Evolutionary conservation across 1,139 yeast genomes (phyloP), one percentile per base, ranked within the genome.

Genomic region (Magnusiomyces magnusii): DNA sequence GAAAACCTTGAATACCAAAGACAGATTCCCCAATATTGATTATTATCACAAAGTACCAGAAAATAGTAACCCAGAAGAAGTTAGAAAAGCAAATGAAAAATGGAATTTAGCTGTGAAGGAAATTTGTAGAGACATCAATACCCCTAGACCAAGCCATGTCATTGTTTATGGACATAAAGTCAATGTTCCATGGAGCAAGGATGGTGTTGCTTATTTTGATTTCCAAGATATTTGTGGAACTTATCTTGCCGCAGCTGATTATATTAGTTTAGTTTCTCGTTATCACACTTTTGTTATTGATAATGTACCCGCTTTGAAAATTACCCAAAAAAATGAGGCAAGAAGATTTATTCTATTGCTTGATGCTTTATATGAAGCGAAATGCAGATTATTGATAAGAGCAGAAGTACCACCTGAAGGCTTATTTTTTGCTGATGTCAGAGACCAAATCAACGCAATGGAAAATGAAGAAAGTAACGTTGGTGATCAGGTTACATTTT

Each of bases 401-500:
- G 71, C 80, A 39, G 84, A 79, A 56, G 82, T 76, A 0, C 75
- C 72, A 0, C 75, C 83, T 3, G 83, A 82, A 53, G 70, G 75
- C 27, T 64, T 85, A 23, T 86, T 86, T 70, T 86, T 86, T 69
- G 88, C 90, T 0, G 72, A 71, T 31, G 62, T 61, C 3, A 56
- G 61, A 10, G 66, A 62, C 27, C 63, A 64, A 52, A 67, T 62
- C 64, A 66, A 66, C 15, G 66, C 63, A 5, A 67, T 68, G n/a
- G 58, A 58, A 27, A n/a, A n/a, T 3, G 57, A 51, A 34, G 52
- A 54, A 31, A 50, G 52, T 2, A 39, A 47, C 9, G 68, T 71
- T 44, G 85, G 83, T 65, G 85, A 84, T 59, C 86, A 83, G 65
- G 91, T 86, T 68, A 84, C 84, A 87, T 84, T 75, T 69, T 81